Base-by-base conservation (phyloP, 148 eudicot genomes). In the Rhododendron kiyosumense region DNA sequence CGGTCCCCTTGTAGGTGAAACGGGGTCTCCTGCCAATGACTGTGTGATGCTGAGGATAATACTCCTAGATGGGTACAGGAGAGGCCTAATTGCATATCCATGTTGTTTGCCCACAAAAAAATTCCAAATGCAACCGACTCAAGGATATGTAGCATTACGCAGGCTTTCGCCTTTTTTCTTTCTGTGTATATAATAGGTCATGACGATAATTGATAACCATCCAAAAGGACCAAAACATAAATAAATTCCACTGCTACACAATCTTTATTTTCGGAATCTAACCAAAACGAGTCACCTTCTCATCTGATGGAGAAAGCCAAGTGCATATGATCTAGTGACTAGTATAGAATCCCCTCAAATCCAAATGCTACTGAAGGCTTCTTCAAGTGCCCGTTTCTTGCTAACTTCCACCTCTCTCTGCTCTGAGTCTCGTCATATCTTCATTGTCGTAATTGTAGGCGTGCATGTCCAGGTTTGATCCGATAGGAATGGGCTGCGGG, bases 361-460 rank as follows among this genome's bases (percentile, higher is more conserved):
- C 98, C 98, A 96, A 88, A 96, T 91, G 90, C 95, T 92, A 48
- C 92, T 92, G 85, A 95, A 95, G 84, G 99, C 97, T 91, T 96
- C 99, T 87, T 96, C 98, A 13, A 96, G 93, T 38, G 99, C 95
- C 85, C 98, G 91, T 85, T 93, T 96, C 87, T 87, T 90, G 87
- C 93, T 86, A 30, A 95, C 38, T 38, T 38, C 43, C 43, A 38
- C 43, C 43, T 38, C 43, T 38, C 43, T 38, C 43, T 38, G 43
- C 7, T 5, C 43, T 38, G 7, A 38, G 43, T 38, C 43, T 38
- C 43, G 43, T 38, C 43, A 38, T 38, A 5, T 38, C 43, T 38
- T 94, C 97, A 78, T 94, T 95, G 81, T 93, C 94, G 26, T 86
- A 84, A 51, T 89, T 90, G 80, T 84, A 82, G 6, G 83, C 89